Evolutionary conservation across 2,329 filamentous ascomycete genomes (phyloP), one percentile per base, ranked within the genome.

Genomic region (Penicillium sclerotigenum): DNA sequence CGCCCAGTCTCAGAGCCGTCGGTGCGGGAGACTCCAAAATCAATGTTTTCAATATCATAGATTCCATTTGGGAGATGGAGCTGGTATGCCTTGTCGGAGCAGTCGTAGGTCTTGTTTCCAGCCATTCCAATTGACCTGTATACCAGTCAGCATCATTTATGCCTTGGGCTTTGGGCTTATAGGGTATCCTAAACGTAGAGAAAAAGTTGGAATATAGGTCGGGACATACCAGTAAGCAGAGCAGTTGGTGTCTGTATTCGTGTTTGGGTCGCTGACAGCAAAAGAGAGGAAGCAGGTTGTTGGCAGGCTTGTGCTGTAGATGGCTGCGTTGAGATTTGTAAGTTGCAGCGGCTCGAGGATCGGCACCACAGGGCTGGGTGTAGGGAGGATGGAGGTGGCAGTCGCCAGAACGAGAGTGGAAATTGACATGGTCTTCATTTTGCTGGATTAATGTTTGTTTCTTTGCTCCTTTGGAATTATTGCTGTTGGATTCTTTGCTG

Each of bases 41-140:
- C 45, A 33, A 63, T 52, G 8, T 62, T 42, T n/a, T 62, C 59
- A n/a, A 63, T 52, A 20, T 58, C 55, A n/a, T 54, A 58, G 28
- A 63, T 56, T 33, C 61, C 61, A 10, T 56, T 47, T 4, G 57
- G 52, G 34, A 63, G 57, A 10, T 54, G 52, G 11, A 63, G 31
- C 31, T 56, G 53, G 33, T 63, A 63, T 3, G 52, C 36, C 10
- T 43, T 46, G 22, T 62, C 40, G 11, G 43, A 29, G 51, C 61
- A 63, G 45, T 55, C 24, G 46, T 51, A 61, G 16, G 52, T 54
- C 36, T 52, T 36, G n/a, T 38, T 47, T 20, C 55, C 55, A 13
- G 54, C 24, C 46, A 51, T 40, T 9, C 57, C 54, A 5, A 48
- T 11, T 13, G 59, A 60, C 61, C 61, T 63, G 9, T 42, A 26